Base-by-base conservation (phyloP, 148 eudicot species). In the Camellia japonica region DNA sequence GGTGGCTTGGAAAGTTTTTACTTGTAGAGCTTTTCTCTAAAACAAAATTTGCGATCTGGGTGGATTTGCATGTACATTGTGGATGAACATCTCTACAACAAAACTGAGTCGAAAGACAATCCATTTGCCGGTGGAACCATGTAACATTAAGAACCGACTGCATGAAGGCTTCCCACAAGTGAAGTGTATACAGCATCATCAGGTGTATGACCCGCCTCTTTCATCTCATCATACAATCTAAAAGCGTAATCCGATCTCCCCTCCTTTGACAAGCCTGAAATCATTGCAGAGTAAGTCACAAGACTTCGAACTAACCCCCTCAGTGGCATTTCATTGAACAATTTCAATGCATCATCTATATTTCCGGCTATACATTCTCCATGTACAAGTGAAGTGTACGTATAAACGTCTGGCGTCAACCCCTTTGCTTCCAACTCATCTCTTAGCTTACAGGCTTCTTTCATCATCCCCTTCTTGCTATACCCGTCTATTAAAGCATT, bases 201-300 rank as follows among this genome's bases (percentile, higher is more conserved):
- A 18, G 97, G 97, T 12, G 78, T 77, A 78, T 92, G 74, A 43
- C 97, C 97, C 15, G 90, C 92, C 68, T 80, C 90, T 75, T 74
- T 91, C 97, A 95, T 95, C 83, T 89, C 88, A 80, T 92, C 97
- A 85, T 89, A 95, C 81, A 95, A 83, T 41, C 74, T 69, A 74
- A 95, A 93, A 83, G 97, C 97, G 81, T 93, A 97, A 44, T 93
- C 91, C 38, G 95, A 89, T 81, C 90, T 84, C 74, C 97, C 97
- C 68, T 49, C 86, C 78, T 92, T 92, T 7, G 97, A 87, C 89
- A 95, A 84, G 4, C 97, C 94, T 0, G 93, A 87, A 80, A 95
- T 89, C 83, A 92, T 82, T 46, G 82, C 90, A 7, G 91, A 88
- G 60, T 95, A 95, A 80, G 90, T 89, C 78, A 93, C 87, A 3